Base-by-base conservation (phyloP, 2,329 filamentous ascomycete species). In the Microdochium trichocladiopsis region DNA sequence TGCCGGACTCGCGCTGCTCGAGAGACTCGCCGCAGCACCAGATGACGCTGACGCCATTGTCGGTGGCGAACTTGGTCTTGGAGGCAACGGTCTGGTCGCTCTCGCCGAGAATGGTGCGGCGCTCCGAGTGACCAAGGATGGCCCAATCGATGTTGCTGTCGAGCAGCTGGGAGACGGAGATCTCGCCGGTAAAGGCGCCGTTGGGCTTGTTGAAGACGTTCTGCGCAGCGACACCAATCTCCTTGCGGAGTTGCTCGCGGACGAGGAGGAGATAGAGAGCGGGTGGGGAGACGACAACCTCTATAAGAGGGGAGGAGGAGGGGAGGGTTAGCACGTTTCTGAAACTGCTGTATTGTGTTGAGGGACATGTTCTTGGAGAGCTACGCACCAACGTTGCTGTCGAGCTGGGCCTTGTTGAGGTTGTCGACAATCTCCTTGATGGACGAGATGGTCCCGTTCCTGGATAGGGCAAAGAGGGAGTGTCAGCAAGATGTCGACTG, bases 201-300 rank as follows among this genome's bases (percentile, higher is more conserved):
- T 94, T 91, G 70, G 91, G 90, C 83, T 93, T 93, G 80, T 97
- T 89, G 75, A 84, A 97, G 72, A 97, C 90, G 75, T 99, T 99
- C 78, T 99, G 94, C 53, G 94, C 87, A 53, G 93, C 88, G 58
- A 99, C 88, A 67, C 89, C 87, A 69, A 99, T 79, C 59, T 85
- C 84, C 63, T 81, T 67, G 69, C 86, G 83, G 64, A 93, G 82
- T 66, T 85, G 79, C 70, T 94, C 86, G 65, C 90, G 90, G 66
- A 91, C 84, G 59, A 92, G 84, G 67, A 90, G 82, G 63, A 99
- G 90, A 80, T 96, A 97, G 68, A 97, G 81, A 54, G 90, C 74
- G 48, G 94, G 90, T 57, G 94, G 94, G 57, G 94, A 84, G 72
- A 99, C 85, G 71, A 97, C 94, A 66, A 96, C 90, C 86, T 99